Percentiles rank a stretch among this genome's conserved stretches.
Evolutionary conservation across 2,329 filamentous ascomycete species (phyloP).

Genomic region (Bipolaris zeicola): DNA sequence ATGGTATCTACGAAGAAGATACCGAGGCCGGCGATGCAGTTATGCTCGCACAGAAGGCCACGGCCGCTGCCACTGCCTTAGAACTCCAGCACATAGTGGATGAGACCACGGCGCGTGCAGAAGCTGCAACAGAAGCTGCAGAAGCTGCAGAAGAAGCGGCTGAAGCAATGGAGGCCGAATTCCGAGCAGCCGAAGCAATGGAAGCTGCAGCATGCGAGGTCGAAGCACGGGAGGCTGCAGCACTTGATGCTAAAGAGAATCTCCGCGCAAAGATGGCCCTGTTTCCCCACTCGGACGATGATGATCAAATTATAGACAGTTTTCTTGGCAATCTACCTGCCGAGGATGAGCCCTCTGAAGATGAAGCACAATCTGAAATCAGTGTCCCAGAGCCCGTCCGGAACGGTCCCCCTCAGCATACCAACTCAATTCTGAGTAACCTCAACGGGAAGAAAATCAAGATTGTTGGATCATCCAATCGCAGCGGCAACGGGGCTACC

Average conservation of each 20-base stretch:
- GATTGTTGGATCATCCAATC: slow-evolving; percentile 35
- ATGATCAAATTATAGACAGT: slow-evolving; percentile 31
- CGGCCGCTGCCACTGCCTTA: slow-evolving; percentile 29
- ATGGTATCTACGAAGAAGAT: slow-evolving; percentile 40
- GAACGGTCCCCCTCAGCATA: slow-evolving; percentile 24
- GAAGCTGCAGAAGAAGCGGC: not conserved
- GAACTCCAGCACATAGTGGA: slow-evolving; percentile 33
- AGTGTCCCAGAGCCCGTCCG: slow-evolving; percentile 11
- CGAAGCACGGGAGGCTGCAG: slow-evolving; percentile 10
- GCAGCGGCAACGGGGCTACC: slow-evolving; percentile 9
- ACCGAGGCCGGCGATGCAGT: slow-evolving; percentile 31
- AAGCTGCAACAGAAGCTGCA: slow-evolving; percentile 7
- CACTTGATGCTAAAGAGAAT: slow-evolving; percentile 42
- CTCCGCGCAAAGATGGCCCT: slow-evolving; percentile 43
- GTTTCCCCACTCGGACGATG: slow-evolving; percentile 39
- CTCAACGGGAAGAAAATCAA: slow-evolving; percentile 47
- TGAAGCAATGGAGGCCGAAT: slow-evolving; percentile 30
- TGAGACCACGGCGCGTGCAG: slow-evolving; percentile 25
- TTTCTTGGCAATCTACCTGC: slow-evolving; percentile 36
- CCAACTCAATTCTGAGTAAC: slow-evolving; percentile 37
- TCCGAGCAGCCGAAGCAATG: slow-evolving; percentile 20
- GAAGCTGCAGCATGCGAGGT: slow-evolving; percentile 15
- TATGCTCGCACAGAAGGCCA: slow-evolving; percentile 29
- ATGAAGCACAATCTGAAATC: slow-evolving; percentile 9
- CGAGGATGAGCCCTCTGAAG: slow-evolving; percentile 22